These are phyloP conservation scores for Tulasnella sp. DNA, from an alignment of 768 basidiomycete species.

Conservation along the genomic window DNA sequence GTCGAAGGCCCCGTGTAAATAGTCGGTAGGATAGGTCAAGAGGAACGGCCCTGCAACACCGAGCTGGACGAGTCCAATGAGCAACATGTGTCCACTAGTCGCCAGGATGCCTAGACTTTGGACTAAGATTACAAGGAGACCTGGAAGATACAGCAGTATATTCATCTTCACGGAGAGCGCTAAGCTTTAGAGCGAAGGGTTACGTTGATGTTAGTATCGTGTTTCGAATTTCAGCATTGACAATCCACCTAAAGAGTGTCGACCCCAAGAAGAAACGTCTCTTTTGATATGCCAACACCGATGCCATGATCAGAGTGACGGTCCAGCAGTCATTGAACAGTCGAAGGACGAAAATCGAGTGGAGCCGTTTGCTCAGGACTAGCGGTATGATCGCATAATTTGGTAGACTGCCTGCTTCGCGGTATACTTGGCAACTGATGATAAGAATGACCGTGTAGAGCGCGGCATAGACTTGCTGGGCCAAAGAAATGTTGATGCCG, in stretches of 20 bases:
- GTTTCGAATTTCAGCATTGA: not conserved
- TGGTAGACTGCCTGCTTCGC: slow-evolving; percentile 45
- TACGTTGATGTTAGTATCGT: not conserved
- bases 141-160: slow-evolving; percentile 79
- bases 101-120: slow-evolving; percentile 51
- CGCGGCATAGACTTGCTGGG: slow-evolving; percentile 67
- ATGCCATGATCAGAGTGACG: slow-evolving; percentile 49
- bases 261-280: slow-evolving; percentile 52
- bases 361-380: slow-evolving; percentile 82
- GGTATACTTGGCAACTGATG: slow-evolving; percentile 60
- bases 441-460: slow-evolving; percentile 62
- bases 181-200: slow-evolving; percentile 35
- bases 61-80: slow-evolving; percentile 38
- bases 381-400: slow-evolving; percentile 67
- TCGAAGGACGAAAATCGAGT: slow-evolving; percentile 84
- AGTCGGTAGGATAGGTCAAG: slow-evolving; percentile 45
- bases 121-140: slow-evolving; percentile 70
- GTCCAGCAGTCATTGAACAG: slow-evolving; percentile 96
- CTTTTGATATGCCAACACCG: slow-evolving; percentile 54
- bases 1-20: slow-evolving; percentile 73
- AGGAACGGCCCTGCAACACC: slow-evolving; percentile 65
- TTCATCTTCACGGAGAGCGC: slow-evolving; percentile 96
- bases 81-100: slow-evolving; percentile 28
- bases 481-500: slow-evolving; percentile 39
- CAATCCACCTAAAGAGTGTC: slow-evolving; percentile 59